Base-by-base conservation (phyloP, 805 yeast species). In the Brettanomyces nanus region DNA sequence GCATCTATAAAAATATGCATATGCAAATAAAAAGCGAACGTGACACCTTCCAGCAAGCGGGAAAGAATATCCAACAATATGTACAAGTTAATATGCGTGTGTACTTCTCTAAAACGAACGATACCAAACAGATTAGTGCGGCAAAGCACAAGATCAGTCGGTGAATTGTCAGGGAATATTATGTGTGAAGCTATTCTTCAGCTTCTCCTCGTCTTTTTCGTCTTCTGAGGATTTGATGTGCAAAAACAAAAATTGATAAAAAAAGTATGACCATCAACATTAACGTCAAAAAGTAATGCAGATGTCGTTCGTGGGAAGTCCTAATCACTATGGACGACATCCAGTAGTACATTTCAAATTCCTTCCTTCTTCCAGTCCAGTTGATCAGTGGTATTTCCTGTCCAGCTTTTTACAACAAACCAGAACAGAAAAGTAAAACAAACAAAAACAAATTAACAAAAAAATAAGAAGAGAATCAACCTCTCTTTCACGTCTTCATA, bases 1-100 rank as follows among this genome's bases (percentile, higher is more conserved):
- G 21, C 14, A 37, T 21, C 33, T 33, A 32, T 27, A 28, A 28
- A 21, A 34, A 18, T 17, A 19, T 23, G 36, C 32, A 32, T 20
- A 19, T 14, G 28, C 31, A 23, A 17, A 20, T 25, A 29, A 11
- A n/a, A 19, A 28, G 21, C 18, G 22, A 35, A 17, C n/a, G n/a
- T n/a, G n/a, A n/a, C 19, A 33, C 15, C 7, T 15, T 15, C 19
- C 17, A 29, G 5, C 4, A 18, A 29, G 19, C 4, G n/a, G 18
- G 6, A 29, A 32, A n/a, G 25, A 33, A 22, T n/a, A 33, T 33
- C 25, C 22, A 33, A 22, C 15, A 33, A 33, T 22, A 33, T 22
- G 35, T 15, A n/a, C 14, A 13, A 21, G 18, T 19, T 18, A 23
- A 11, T 23, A n/a, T n/a, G n/a, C n/a, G 26, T 11, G 26, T 23